Evolutionary conservation across 2,329 filamentous ascomycete species (phyloP), one percentile per base, ranked within the genome.

Genomic region (Cladosporium velox): DNA sequence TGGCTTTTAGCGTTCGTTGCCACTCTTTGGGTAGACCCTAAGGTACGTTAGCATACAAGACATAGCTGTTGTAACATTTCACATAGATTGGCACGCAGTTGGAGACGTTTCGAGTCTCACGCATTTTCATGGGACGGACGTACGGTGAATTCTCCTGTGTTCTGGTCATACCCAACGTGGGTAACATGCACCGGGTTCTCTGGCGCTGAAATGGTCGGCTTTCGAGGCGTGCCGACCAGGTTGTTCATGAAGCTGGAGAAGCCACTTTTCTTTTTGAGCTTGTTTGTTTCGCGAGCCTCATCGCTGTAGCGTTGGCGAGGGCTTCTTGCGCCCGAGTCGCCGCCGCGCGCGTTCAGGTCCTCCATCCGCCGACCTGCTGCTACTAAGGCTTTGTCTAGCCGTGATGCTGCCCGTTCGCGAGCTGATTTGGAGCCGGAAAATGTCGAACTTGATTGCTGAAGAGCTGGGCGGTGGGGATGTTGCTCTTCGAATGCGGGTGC

Each of bases 161-260:
- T 87, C 80, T 95, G 96, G 79, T 99, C 94, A 78, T 97, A 97
- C 72, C 94, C 94, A 71, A 99, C 95, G 79, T 99, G 95, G 66
- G 94, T 98, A 73, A 99, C 92, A 80, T 98, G 95, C 67, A 98
- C 93, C 59, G 95, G 95, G 74, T 99, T 98, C 79, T 97, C 93
- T 64, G 95, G 95, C 44, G 93, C 92, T n/a, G 95, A 98, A 74
- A 99, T 99, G 78, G 94, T 88, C 57, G 95, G 92, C 70, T 93
- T 92, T 79, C 93, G 91, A 63, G 91, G 93, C 41, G 93, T 94
- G 70, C 91, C 91, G 67, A 96, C 88, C 76, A 89, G 82, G 77
- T 90, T 94, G 77, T 89, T 94, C 83, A 97, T 89, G 74, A 96
- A 93, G 71, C 89, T 91, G 18, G 91, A 93, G 76, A 97, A 92